Evolutionary conservation across 768 basidiomycete species (phyloP).

Genomic region (Russula sp.): DNA sequence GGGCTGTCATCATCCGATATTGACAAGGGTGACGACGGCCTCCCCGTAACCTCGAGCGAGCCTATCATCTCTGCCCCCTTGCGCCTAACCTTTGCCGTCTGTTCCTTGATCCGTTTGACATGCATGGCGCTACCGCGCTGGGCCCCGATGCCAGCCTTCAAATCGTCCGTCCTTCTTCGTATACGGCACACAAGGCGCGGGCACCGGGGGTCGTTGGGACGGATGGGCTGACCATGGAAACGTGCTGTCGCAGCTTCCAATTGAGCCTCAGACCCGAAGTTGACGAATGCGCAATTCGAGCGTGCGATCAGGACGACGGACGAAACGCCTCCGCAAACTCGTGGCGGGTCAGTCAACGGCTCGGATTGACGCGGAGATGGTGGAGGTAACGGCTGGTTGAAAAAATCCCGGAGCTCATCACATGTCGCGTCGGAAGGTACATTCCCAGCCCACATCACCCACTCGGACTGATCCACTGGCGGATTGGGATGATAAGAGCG

Average conservation of each 20-base stretch:
- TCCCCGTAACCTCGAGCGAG: conserved; percentile 22
- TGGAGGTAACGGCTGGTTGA: conserved; percentile 39
- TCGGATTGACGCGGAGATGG: conserved; percentile 8
- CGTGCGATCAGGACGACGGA: conserved; percentile 92
- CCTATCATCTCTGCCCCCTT: conserved; percentile 12
- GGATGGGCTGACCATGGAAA: conserved; percentile 68
- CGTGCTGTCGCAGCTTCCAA: conserved; percentile 60
- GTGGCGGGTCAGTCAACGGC: conserved; percentile 14
- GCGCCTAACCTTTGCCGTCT: conserved; percentile 36
- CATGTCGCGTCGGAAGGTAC: too few species aligned
- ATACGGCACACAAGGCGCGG: conserved; percentile 79
- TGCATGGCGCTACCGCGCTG: conserved; percentile 88
- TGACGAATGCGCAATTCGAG: conserved; percentile 91
- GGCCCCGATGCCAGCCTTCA: conserved; percentile 84
- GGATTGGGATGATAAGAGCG: conserved; percentile 57
- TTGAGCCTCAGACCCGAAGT: conserved; percentile 61
- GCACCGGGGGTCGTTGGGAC: conserved; percentile 66
- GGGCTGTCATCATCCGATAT: conserved; percentile 36
- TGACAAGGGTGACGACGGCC: conserved; percentile 31
- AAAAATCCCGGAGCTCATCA: conserved; percentile 84
- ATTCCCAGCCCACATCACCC: too few species aligned
- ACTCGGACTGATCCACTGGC: conserved; percentile 68
- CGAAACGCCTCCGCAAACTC: conserved; percentile 49
- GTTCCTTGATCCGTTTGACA: conserved; percentile 68
- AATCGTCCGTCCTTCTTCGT: conserved; percentile 74